Percentiles rank a stretch among this genome's conserved stretches.
phyloP scores from a whole-genome alignment of 2,329 filamentous ascomycete species.

The Exophiala xenobiotica region DNA sequence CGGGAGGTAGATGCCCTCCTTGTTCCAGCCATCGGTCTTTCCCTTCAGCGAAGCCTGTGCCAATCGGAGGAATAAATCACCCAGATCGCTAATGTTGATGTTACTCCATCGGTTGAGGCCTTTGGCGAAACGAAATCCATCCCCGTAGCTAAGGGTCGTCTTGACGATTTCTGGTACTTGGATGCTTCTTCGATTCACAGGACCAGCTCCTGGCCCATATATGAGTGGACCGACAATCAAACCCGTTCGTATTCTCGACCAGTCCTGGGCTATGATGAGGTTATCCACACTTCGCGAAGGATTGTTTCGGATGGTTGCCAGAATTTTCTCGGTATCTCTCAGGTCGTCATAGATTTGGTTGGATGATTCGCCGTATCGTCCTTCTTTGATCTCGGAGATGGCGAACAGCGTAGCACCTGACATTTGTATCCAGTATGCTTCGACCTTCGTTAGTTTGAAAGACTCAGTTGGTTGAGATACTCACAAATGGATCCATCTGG shows the following conservation, averaged over 20 bases:
- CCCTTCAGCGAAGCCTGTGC: conserved; percentile 44
- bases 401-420: conserved; percentile 41
- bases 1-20: conserved; percentile 42
- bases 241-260: conserved; percentile 41
- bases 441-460: background rate
- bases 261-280: conserved; percentile 37
- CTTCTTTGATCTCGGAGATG: conserved; percentile 36
- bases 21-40: conserved; percentile 37
- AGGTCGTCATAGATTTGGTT: conserved; percentile 40
- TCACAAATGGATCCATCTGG: background rate
- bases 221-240: conserved; percentile 54
- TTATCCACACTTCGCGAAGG: conserved; percentile 39
- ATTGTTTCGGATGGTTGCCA: conserved; percentile 9
- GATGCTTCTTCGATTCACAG: conserved; percentile 51
- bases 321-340: conserved; percentile 26
- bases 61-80: conserved; percentile 45
- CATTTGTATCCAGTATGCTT: conserved; percentile 36
- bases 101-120: conserved; percentile 54
- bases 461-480: background rate
- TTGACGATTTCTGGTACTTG: conserved; percentile 50
- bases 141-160: conserved; percentile 45
- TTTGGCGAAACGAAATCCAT: conserved; percentile 45
- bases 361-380: conserved; percentile 34
- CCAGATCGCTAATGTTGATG: conserved; percentile 52
- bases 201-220: conserved; percentile 53